A percentile compares a stretch with the other conserved stretches of the same genome.
These are phyloP conservation scores for Solanum chacoense DNA, from an alignment of 305 asterid species.

Conservation along the genomic window DNA sequence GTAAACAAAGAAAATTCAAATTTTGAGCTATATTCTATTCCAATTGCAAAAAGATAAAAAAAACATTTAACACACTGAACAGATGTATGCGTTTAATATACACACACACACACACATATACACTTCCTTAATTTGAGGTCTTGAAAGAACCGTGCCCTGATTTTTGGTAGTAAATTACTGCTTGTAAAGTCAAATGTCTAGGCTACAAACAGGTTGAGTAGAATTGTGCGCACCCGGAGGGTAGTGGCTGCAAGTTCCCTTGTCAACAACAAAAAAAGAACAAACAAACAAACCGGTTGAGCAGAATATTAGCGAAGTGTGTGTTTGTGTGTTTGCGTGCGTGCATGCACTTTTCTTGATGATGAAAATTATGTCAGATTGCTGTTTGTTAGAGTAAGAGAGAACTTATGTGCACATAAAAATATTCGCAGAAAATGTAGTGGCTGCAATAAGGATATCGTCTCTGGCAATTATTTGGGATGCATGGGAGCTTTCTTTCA, in stretches of 20 bases:
- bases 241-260: neutral
- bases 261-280: neutral
- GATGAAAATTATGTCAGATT: neutral
- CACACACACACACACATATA: neutral
- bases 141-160: neutral
- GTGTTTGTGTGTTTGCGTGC: neutral
- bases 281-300: neutral
- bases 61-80: neutral
- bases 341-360: neutral
- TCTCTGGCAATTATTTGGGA: slow-evolving; percentile 77
- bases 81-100: neutral
- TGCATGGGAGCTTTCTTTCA: slow-evolving; percentile 91
- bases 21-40: neutral
- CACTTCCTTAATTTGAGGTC: neutral
- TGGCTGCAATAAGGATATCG: slow-evolving; percentile 76
- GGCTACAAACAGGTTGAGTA: neutral
- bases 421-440: slow-evolving; percentile 55
- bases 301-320: neutral
- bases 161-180: neutral
- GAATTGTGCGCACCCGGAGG: neutral
- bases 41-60: neutral
- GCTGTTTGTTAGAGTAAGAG: neutral
- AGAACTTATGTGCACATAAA: neutral
- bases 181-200: neutral
- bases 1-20: neutral